phyloP scores from a whole-genome alignment of 1,284 basidiomycete genomes.

The Agaricales sp. region DNA sequence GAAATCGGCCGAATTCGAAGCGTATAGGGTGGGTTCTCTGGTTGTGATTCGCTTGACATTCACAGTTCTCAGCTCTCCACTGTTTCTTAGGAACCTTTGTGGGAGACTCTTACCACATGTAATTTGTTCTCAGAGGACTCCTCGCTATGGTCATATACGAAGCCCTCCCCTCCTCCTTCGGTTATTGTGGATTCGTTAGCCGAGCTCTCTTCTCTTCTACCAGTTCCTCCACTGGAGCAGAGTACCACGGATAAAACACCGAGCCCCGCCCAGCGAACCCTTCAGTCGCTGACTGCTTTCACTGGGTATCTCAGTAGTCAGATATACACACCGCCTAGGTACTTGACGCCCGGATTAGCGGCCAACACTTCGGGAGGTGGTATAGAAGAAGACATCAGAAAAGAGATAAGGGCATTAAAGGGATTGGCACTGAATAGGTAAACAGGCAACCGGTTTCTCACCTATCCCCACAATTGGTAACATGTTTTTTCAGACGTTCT shows the following conservation, averaged over 20 bases:
- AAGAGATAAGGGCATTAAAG: conserved; percentile 43
- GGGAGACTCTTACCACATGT: conserved; percentile 22
- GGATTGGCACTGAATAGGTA: conserved; percentile 41
- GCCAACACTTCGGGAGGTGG: conserved; percentile 5
- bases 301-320: conserved; percentile 44
- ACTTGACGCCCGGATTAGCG: conserved; percentile 12
- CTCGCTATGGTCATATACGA: conserved; percentile 22
- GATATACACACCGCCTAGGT: conserved; percentile 25
- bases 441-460: neutral
- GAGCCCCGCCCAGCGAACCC: conserved; percentile 28
- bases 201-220: neutral
- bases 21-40: neutral
- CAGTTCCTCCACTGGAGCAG: neutral
- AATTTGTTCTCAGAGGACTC: conserved; percentile 17
- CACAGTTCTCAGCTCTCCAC: neutral
- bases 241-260: conserved; percentile 21
- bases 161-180: conserved; percentile 11
- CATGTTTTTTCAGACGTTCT: conserved; percentile 10
- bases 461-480: neutral
- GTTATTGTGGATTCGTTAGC: neutral
- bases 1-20: conserved; percentile 19
- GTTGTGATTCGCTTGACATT: conserved; percentile 5
- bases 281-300: conserved; percentile 36
- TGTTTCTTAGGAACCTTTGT: conserved; percentile 19
- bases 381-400: conserved; percentile 34